phyloP scores from a whole-genome alignment of 2,329 filamentous ascomycete species.

The Colletotrichum sp. region DNA sequence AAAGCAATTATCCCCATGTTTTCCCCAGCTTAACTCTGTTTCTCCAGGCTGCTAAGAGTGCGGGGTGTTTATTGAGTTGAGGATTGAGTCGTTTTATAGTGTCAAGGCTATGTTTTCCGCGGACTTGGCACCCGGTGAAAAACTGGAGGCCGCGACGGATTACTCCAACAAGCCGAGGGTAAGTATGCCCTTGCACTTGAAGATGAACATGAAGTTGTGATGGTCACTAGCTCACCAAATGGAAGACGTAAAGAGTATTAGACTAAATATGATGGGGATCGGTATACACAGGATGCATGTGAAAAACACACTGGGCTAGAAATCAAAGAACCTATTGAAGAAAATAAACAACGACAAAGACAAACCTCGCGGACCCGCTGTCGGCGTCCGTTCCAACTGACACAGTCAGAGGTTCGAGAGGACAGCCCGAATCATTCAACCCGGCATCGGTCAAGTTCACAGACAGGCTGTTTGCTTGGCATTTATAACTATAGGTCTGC shows the following conservation, averaged over 20 bases:
- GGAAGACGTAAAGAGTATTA: not conserved
- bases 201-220: not conserved
- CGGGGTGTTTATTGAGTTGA: not conserved
- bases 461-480: not conserved
- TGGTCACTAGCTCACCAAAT: fast-evolving
- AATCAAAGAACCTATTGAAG: too few relatives aligned
- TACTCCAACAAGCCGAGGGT: not conserved
- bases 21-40: not conserved
- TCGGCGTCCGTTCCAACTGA: not conserved
- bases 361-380: fast-evolving
- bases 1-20: not conserved
- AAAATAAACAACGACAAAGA: not conserved
- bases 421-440: not conserved
- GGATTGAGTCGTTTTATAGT: not conserved
- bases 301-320: too few relatives aligned
- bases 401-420: not conserved
- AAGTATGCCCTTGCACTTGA: not conserved
- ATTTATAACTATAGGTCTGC: not conserved
- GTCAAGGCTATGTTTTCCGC: not conserved
- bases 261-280: too few relatives aligned
- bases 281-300: too few relatives aligned
- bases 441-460: not conserved
- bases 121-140: not conserved
- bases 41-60: not conserved
- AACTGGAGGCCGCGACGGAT: not conserved